These are phyloP conservation scores for Quercus tomentella DNA, from an alignment of 331 rosid genomes.

Conservation along the genomic window DNA sequence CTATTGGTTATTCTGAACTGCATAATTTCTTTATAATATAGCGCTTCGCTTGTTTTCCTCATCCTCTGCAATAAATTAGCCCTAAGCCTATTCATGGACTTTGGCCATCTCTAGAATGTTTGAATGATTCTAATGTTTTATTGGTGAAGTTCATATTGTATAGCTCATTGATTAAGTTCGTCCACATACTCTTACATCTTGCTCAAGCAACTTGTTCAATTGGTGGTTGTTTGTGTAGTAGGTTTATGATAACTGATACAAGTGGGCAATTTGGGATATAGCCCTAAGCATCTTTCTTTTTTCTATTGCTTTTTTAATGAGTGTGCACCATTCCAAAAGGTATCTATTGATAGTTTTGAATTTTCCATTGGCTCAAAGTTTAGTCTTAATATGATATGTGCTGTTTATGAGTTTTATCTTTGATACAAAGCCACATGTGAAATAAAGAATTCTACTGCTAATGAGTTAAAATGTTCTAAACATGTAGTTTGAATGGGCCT, in stretches of 20 bases:
- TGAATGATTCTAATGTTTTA: background rate
- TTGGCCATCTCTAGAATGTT: background rate
- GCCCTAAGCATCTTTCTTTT: background rate
- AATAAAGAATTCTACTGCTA: background rate
- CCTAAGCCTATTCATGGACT: background rate
- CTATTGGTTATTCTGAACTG: too few relatives aligned
- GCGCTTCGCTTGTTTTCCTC: too few relatives aligned
- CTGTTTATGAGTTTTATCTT: background rate
- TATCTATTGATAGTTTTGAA: background rate
- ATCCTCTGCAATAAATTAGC: background rate
- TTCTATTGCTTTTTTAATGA: background rate
- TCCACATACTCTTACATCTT: background rate
- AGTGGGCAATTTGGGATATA: background rate
- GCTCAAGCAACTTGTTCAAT: background rate
- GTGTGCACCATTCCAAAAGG: background rate
- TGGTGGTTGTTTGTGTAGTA: background rate
- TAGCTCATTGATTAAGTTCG: background rate
- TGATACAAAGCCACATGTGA: background rate
- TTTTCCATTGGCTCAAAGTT: conserved; percentile 7
- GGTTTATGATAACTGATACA: background rate
- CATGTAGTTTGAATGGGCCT: conserved; percentile 98
- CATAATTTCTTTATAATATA: too few relatives aligned
- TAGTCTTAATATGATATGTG: background rate
- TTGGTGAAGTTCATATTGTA: background rate
- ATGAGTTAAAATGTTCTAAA: conserved; percentile 16